A percentile compares a stretch with the other conserved stretches of the same genome.
phyloP scores from a whole-genome alignment of 2,329 filamentous ascomycete genomes.

The Cadophora sp. region DNA sequence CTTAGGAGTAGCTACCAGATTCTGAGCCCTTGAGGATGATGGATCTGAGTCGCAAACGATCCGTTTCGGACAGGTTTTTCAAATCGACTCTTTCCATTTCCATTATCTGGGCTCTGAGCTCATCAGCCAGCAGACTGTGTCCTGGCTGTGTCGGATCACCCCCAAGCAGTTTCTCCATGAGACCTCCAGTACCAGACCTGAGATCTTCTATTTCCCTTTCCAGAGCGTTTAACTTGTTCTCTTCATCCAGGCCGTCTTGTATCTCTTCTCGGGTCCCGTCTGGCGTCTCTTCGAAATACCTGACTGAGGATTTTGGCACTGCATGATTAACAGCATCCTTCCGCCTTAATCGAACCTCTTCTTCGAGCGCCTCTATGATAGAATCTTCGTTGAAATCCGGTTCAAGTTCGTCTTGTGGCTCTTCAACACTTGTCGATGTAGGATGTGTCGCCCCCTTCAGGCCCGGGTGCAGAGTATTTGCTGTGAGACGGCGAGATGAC shows the following conservation, averaged over 20 bases:
- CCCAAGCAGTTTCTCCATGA: slow-evolving; percentile 2
- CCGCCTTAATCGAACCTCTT: slow-evolving; percentile 14
- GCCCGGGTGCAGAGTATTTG: slow-evolving; percentile 18
- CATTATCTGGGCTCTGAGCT: slow-evolving; percentile 11
- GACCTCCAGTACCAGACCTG: slow-evolving; percentile 1
- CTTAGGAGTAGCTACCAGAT: slow-evolving; percentile 12
- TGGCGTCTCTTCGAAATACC: slow-evolving; percentile 40
- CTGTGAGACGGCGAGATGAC: slow-evolving; percentile 35
- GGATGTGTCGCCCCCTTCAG: slow-evolving; percentile 16
- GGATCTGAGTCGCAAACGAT: slow-evolving; percentile 22
- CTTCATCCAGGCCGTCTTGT: slow-evolving; percentile 31
- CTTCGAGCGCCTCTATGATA: slow-evolving; percentile 10
- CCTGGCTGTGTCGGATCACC: background rate
- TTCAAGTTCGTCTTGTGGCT: slow-evolving; percentile 1
- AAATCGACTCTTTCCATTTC: slow-evolving; percentile 18
- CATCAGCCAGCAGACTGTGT: slow-evolving; percentile 3
- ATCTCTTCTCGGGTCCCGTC: slow-evolving; percentile 40
- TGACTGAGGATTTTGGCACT: slow-evolving; percentile 27
- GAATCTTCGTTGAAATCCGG: slow-evolving; percentile 7
- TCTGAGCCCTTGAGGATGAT: slow-evolving; percentile 8
- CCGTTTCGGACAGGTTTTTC: slow-evolving; percentile 24
- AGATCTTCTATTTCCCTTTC: slow-evolving; percentile 24
- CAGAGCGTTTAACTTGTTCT: slow-evolving; percentile 15
- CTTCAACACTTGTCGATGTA: background rate
- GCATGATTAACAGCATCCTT: slow-evolving; percentile 15